Evolutionary conservation across 1,284 basidiomycete species (phyloP), one percentile per base, ranked within the genome.

Genomic region (Melampsora occidentalis): DNA sequence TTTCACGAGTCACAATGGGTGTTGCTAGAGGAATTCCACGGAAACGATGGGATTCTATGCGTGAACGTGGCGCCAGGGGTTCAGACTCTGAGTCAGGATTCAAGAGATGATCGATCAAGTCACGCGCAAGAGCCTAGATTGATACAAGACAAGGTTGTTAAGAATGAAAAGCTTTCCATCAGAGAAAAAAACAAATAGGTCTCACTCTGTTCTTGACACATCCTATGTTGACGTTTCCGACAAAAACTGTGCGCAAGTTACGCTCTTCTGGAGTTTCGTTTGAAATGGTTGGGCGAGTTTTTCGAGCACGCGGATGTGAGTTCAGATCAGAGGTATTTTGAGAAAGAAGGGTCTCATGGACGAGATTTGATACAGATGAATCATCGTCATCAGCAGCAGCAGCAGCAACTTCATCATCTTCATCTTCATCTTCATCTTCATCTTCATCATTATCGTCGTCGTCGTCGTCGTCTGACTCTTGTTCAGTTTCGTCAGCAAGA

Each of bases 11-110:
- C 28, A 63, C 28, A 7, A 76, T 67, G 6, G 71, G 71, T 57
- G 73, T 76, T 20, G 73, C 65, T 49, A 76, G 31, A 16, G 73
- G 73, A 5, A 76, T 61, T 10, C 53, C 73, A 42, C 73, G 73
- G 46, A 62, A 76, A 20, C 73, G 49, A 20, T 67, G 61, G 25
- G 73, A 76, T 33, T 69, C 53, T 16, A 76, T 69, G n/a, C 66
- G 65, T 0, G 66, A 42, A n/a, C 46, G 35, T 18, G 51, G 33
- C 5, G 25, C 66, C 16, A 76, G 46, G 20, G 51, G 65, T 14
- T 20, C 22, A 12, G 57, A 51, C 25, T 69, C 65, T 28, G 65
- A 42, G 12, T 48, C 61, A n/a, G 73, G 66, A 22, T 69, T 68
- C n/a, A 76, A 63, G 57, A 76, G 65, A 63, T 76, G 73, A 22